phyloP scores from a whole-genome alignment of 2,329 filamentous ascomycete species.

The Aspergillus sp. region DNA sequence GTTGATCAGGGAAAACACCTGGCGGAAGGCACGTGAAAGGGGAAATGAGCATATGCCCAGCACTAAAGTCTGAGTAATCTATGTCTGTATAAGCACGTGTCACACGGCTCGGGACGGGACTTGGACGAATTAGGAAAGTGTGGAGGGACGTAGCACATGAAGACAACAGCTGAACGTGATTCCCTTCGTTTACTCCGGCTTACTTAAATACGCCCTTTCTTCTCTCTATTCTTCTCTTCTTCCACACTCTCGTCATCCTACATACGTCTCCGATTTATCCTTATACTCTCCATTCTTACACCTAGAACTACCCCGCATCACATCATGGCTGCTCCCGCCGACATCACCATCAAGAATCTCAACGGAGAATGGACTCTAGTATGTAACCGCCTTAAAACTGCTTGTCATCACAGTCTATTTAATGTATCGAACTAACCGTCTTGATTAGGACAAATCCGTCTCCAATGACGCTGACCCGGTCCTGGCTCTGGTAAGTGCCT shows the following conservation, averaged over 20 bases:
- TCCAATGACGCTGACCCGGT: conserved; percentile 63
- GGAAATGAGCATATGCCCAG: neutral
- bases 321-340: conserved; percentile 65
- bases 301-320: conserved; percentile 10
- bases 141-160: conserved; percentile 1
- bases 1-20: neutral
- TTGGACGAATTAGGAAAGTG: neutral
- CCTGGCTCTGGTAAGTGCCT: conserved; percentile 50
- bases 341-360: conserved; percentile 61
- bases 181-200: neutral
- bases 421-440: neutral
- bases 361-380: conserved; percentile 66
- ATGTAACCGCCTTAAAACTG: conserved; percentile 19
- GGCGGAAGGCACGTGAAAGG: neutral
- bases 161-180: neutral
- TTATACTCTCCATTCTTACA: conserved; percentile 1
- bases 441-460: conserved; percentile 62
- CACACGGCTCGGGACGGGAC: neutral
- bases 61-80: neutral
- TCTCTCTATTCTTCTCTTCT: neutral
- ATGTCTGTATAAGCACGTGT: conserved; percentile 1
- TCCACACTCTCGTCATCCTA: neutral
- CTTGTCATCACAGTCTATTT: neutral
- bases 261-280: neutral
- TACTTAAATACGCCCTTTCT: neutral